Percentiles rank a stretch among this genome's conserved stretches.
Conservation (phyloP, 2,329 filamentous ascomycete genomes). For the Fusarium lateritium region DNA sequence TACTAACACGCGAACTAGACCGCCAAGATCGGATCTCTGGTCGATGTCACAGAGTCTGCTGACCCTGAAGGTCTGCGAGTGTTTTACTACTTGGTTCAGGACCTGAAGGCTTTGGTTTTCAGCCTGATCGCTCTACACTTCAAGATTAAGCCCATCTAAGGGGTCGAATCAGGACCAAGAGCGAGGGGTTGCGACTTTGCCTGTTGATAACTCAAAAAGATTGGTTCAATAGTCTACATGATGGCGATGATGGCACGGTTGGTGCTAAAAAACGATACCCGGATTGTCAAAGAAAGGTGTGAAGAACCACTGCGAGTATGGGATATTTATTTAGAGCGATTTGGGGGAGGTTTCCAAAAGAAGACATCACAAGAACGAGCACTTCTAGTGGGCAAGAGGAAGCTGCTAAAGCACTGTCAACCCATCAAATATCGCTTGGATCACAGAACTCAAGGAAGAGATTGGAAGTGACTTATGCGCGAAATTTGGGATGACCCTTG, state of each 20-base stretch:
- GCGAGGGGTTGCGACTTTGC: constrained; percentile 18
- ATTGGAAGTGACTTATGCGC: constrained; percentile 5
- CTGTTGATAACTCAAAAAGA: constrained; percentile 5
- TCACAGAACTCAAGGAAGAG: not conserved
- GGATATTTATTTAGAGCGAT: constrained; percentile 12
- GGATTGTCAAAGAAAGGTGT: constrained; percentile 28
- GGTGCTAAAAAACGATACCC: constrained; percentile 38
- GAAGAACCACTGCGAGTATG: constrained; percentile 13
- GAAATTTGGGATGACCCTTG: constrained; percentile 7
- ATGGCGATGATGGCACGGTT: constrained; percentile 10
- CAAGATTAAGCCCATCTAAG: constrained; percentile 87
- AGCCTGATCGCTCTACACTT: constrained; percentile 97
- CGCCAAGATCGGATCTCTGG: constrained; percentile 96
- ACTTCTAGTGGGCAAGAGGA: not conserved
- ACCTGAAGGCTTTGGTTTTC: constrained; percentile 96
- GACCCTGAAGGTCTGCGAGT: constrained; percentile 96
- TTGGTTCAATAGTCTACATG: constrained; percentile 1
- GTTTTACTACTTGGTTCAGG: constrained; percentile 98
- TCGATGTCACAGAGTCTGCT: constrained; percentile 95
- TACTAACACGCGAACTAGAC: constrained; percentile 71
- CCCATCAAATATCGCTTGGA: not conserved
- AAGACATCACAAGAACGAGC: not conserved
- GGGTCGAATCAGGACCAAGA: not conserved
- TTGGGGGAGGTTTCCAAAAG: constrained; percentile 5
- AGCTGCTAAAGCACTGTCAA: not conserved